Percentiles rank a stretch among this genome's conserved stretches.
Conservation (phyloP, 768 basidiomycete genomes). For the Amanita brunnescens region DNA sequence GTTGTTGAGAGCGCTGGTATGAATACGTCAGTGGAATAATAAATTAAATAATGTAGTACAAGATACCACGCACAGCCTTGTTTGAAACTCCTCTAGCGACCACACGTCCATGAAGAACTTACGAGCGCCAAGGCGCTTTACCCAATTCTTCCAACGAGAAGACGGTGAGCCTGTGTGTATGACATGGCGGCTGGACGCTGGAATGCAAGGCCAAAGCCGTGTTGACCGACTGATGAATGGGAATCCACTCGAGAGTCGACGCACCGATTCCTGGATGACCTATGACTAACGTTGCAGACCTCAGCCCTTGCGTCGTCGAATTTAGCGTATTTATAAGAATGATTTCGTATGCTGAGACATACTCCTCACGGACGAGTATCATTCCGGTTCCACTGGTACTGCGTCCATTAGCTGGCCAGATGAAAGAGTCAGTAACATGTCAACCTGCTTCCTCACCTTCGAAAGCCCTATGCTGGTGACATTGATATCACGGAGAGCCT, state of each 20-base stretch:
- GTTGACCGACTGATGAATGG: background rate
- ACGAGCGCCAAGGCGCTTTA: background rate
- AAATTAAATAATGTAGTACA: conserved; percentile 1
- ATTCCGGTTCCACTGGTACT: too few relatives aligned
- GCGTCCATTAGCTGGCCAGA: background rate
- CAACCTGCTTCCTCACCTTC: too few relatives aligned
- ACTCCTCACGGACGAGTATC: conserved; percentile 10
- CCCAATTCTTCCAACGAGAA: conserved; percentile 8
- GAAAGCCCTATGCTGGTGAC: too few relatives aligned
- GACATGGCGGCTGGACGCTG: background rate
- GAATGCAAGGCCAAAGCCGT: background rate
- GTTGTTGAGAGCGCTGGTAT: background rate
- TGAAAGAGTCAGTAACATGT: background rate
- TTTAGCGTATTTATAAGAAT: background rate
- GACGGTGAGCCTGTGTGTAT: conserved; percentile 6
- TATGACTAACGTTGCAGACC: conserved; percentile 1
- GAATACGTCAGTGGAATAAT: conserved; percentile 1
- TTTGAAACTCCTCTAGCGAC: background rate
- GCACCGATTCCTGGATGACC: conserved; percentile 9
- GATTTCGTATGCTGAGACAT: conserved; percentile 5
- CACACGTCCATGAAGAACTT: conserved; percentile 8
- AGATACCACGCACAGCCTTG: conserved; percentile 3
- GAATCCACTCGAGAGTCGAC: conserved; percentile 1
- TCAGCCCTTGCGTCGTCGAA: background rate
- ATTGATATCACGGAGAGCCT: too few relatives aligned